phyloP scores from a whole-genome alignment of 2,329 filamentous ascomycete genomes.

The Pyricularia sp. region DNA sequence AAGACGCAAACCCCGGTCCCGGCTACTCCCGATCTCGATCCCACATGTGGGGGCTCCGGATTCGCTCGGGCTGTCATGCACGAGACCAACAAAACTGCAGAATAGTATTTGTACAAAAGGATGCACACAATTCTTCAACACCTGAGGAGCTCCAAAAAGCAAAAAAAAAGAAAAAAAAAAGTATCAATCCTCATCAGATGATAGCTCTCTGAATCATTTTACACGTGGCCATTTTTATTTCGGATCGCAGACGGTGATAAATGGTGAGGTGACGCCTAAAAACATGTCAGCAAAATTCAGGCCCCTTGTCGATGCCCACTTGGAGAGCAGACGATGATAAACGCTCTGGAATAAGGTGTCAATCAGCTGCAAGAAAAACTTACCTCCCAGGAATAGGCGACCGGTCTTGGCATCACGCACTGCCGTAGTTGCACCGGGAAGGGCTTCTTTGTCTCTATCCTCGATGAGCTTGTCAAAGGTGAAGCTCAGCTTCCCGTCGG shows the following conservation, averaged over 20 bases:
- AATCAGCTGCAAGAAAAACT: slow-evolving; percentile 4
- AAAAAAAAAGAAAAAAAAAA: too few relatives aligned
- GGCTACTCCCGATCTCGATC: not conserved
- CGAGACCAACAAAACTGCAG: not conserved
- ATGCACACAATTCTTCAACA: not conserved
- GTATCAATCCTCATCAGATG: not conserved
- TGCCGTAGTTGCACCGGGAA: slow-evolving; percentile 16
- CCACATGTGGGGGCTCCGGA: not conserved
- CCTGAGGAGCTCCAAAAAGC: not conserved
- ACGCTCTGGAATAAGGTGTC: not conserved
- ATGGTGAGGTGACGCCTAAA: not conserved
- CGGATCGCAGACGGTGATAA: slow-evolving; percentile 7
- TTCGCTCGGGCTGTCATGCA: not conserved
- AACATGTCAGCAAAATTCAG: not conserved
- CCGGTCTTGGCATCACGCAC: slow-evolving; percentile 19
- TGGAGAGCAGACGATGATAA: not conserved
- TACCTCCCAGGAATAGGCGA: slow-evolving; percentile 17
- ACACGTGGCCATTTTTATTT: not conserved
- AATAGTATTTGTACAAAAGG: not conserved
- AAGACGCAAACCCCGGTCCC: too few relatives aligned
- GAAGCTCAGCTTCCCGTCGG: slow-evolving; percentile 7
- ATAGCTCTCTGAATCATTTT: not conserved
- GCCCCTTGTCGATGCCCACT: not conserved
- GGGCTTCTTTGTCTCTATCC: slow-evolving; percentile 15
- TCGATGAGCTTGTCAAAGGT: slow-evolving; percentile 17